phyloP scores from a whole-genome alignment of 2,329 filamentous ascomycete genomes.

The Kalaharituber pfeilii region DNA sequence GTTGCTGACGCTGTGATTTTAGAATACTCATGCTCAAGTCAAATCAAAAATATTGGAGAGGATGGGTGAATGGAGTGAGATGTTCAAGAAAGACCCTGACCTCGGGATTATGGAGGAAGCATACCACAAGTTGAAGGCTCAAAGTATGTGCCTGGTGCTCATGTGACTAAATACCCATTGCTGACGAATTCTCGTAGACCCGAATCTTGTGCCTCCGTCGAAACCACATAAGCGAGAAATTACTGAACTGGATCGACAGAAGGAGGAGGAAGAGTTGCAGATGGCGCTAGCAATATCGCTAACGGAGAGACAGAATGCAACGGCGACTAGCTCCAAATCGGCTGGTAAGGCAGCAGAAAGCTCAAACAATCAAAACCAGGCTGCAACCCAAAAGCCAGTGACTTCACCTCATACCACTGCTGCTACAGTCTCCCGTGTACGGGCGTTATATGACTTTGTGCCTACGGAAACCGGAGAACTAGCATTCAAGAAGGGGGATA shows the following conservation, averaged over 20 bases:
- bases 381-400: conserved; percentile 26
- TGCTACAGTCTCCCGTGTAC: conserved; percentile 84
- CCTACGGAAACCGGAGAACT: conserved; percentile 88
- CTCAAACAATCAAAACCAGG: conserved; percentile 11
- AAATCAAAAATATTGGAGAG: conserved; percentile 93
- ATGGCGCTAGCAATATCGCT: conserved; percentile 87
- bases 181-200: conserved; percentile 58
- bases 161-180: not conserved
- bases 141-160: conserved; percentile 30
- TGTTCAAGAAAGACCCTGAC: conserved; percentile 78
- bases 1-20: conserved; percentile 7
- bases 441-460: conserved; percentile 85
- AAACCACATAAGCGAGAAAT: conserved; percentile 87
- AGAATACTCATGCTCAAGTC: conserved; percentile 88
- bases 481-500: conserved; percentile 89
- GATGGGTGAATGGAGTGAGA: conserved; percentile 90
- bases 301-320: conserved; percentile 51
- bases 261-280: conserved; percentile 93
- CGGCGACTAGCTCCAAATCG: conserved; percentile 28
- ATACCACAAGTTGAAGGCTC: conserved; percentile 66
- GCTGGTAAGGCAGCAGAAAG: conserved; percentile 27
- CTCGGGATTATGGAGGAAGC: conserved; percentile 96
- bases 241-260: conserved; percentile 73
- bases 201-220: conserved; percentile 74
- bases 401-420: conserved; percentile 66